Conservation (phyloP, 495 filamentous ascomycete genomes). For the Daldinia childiae region DNA sequence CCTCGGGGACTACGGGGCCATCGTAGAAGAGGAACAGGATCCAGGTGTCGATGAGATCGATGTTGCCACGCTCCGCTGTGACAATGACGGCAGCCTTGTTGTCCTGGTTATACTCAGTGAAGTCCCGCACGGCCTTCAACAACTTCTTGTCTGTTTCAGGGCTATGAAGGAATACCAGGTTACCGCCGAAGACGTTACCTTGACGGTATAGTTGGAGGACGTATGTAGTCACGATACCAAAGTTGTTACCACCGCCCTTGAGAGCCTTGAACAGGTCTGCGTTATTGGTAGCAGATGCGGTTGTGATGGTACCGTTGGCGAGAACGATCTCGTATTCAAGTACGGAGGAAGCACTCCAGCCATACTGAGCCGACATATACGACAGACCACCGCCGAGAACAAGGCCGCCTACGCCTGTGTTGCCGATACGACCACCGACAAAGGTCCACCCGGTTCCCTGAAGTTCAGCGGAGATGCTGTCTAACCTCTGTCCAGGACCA, state of each 20-base stretch:
- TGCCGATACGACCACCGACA: constrained; percentile 61
- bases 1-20: constrained; percentile 60
- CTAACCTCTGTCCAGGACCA: constrained; percentile 61
- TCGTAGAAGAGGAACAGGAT: constrained; percentile 72
- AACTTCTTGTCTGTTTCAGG: constrained; percentile 52
- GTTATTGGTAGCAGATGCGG: constrained; percentile 55
- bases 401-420: constrained; percentile 57
- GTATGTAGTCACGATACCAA: constrained; percentile 61
- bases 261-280: constrained; percentile 56
- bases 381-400: constrained; percentile 55
- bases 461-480: constrained; percentile 58
- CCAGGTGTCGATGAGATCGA: constrained; percentile 61
- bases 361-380: constrained; percentile 65
- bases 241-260: constrained; percentile 62
- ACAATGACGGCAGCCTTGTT: constrained; percentile 64
- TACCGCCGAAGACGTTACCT: constrained; percentile 63
- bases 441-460: constrained; percentile 58
- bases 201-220: constrained; percentile 59
- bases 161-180: constrained; percentile 55
- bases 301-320: constrained; percentile 63
- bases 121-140: constrained; percentile 61
- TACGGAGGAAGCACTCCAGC: constrained; percentile 65
- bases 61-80: constrained; percentile 60
- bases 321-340: constrained; percentile 67
- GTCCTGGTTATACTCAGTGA: constrained; percentile 60